These are phyloP conservation scores for Akanthomyces uredinophilus DNA, from an alignment of 2,329 filamentous ascomycete species.

Conservation along the genomic window DNA sequence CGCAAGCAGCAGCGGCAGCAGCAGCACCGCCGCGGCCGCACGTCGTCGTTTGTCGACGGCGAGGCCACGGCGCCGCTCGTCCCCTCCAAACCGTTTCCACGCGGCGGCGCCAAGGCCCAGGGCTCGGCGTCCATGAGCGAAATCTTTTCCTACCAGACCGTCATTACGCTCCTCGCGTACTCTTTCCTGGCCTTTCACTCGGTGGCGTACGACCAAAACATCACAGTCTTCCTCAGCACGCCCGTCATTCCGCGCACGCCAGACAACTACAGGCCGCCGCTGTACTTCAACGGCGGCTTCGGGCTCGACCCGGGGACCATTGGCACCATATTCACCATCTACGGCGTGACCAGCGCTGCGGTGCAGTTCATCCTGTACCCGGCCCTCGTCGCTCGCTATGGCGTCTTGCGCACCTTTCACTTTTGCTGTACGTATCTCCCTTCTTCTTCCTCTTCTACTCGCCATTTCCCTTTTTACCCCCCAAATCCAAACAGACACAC, in stretches of 20 bases:
- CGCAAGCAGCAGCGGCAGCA: not conserved
- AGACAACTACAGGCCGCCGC: conserved; percentile 59
- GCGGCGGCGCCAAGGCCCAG: conserved; percentile 15
- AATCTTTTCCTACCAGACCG: conserved; percentile 69
- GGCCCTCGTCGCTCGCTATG: conserved; percentile 63
- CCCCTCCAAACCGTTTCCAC: conserved; percentile 27
- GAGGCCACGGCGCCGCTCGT: conserved; percentile 54
- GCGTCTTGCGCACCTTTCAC: conserved; percentile 69
- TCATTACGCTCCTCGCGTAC: conserved; percentile 71
- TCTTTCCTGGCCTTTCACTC: conserved; percentile 76
- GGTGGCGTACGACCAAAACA: conserved; percentile 78
- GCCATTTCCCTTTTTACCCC: not conserved
- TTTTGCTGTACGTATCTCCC: conserved; percentile 49
- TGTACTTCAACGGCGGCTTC: conserved; percentile 80
- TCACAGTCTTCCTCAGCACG: conserved; percentile 85
- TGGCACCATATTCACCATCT: conserved; percentile 78
- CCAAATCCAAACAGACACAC: not conserved
- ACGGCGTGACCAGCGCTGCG: conserved; percentile 72
- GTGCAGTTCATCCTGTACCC: conserved; percentile 87
- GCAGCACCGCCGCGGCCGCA: not conserved
- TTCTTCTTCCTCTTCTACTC: conserved; percentile 6
- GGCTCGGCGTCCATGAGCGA: conserved; percentile 45
- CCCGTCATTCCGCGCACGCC: conserved; percentile 53
- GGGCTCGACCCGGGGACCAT: conserved; percentile 69
- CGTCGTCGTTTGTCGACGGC: conserved; percentile 45